Evolutionary conservation across 2,329 filamentous ascomycete species (phyloP).

Genomic region (Colletotrichum tropicicola): DNA sequence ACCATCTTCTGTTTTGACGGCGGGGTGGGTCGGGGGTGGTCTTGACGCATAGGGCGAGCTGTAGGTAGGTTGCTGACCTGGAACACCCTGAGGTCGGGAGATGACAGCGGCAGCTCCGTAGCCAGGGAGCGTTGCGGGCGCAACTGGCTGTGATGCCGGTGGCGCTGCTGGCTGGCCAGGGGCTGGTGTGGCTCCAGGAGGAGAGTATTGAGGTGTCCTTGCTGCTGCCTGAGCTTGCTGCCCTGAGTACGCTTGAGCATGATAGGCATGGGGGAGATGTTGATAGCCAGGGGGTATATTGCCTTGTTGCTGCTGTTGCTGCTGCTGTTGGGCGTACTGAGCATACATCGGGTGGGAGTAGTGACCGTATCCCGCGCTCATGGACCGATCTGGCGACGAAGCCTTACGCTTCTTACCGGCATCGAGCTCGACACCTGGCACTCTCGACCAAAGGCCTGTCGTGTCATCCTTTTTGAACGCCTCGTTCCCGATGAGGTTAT

Average conservation of each 20-base stretch:
- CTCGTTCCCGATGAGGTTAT: conserved; percentile 70
- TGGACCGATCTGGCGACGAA: conserved; percentile 58
- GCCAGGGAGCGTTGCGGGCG: conserved; percentile 35
- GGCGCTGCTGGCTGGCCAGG: conserved; percentile 31
- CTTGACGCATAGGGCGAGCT: conserved; percentile 41
- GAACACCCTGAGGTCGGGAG: conserved; percentile 32
- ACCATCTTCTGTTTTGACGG: conserved; percentile 32
- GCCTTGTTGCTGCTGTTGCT: conserved; percentile 34
- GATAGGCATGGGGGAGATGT: conserved; percentile 45
- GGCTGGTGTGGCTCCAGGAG: conserved; percentile 22
- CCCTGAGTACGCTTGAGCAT: conserved; percentile 32
- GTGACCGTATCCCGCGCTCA: conserved; percentile 44
- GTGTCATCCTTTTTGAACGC: conserved; percentile 68
- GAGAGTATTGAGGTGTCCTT: conserved; percentile 30
- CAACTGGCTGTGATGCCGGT: conserved; percentile 36
- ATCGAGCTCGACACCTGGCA: conserved; percentile 66
- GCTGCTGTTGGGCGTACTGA: conserved; percentile 32
- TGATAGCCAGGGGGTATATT: conserved; percentile 46
- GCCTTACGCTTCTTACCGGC: conserved; percentile 69
- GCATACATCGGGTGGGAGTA: conserved; percentile 39
- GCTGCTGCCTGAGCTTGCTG: conserved; percentile 8
- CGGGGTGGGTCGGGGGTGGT: conserved; percentile 33
- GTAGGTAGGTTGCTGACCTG: conserved; percentile 37
- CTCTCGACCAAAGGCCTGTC: conserved; percentile 65
- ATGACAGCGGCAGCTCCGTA: conserved; percentile 33